phyloP scores from a whole-genome alignment of 2,329 filamentous ascomycete species.

The Aureobasidium subglaciale region DNA sequence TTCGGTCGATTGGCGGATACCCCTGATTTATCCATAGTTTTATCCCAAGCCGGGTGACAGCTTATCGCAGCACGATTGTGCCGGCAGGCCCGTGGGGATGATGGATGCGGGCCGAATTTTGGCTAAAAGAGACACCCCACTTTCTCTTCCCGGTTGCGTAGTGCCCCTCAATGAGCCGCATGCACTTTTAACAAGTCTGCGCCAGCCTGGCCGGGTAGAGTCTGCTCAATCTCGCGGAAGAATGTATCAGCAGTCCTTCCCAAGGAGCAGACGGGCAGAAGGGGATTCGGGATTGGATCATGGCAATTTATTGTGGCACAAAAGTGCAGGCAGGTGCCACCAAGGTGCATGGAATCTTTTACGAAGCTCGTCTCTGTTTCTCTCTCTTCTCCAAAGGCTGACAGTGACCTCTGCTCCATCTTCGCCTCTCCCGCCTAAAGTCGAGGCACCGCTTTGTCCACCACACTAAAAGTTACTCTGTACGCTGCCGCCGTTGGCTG shows the following conservation, averaged over 20 bases:
- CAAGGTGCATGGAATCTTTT: conserved; percentile 5
- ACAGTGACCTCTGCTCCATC: conserved; percentile 7
- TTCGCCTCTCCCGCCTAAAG: conserved; percentile 12
- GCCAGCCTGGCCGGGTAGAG: background rate
- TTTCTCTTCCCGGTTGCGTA: background rate
- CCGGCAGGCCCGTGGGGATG: background rate
- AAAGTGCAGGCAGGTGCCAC: conserved; percentile 13
- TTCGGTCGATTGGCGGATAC: background rate
- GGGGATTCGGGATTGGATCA: background rate
- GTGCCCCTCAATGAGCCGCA: conserved; percentile 11
- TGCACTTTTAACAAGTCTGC: background rate
- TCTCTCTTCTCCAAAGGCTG: background rate
- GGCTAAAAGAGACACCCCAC: conserved; percentile 8
- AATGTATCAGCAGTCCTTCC: background rate
- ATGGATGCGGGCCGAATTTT: conserved; percentile 7
- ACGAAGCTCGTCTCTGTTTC: background rate
- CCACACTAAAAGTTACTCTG: conserved; percentile 7
- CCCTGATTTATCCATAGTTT: conserved; percentile 11
- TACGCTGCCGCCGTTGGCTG: conserved; percentile 11
- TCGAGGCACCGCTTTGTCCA: conserved; percentile 6
- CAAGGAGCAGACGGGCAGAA: background rate
- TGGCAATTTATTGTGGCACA: conserved; percentile 9
- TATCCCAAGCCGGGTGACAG: background rate
- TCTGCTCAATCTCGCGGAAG: background rate
- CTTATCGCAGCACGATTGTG: background rate